Conservation (phyloP, 73 alveolate species). For the Tetrahymena malaccensis region DNA sequence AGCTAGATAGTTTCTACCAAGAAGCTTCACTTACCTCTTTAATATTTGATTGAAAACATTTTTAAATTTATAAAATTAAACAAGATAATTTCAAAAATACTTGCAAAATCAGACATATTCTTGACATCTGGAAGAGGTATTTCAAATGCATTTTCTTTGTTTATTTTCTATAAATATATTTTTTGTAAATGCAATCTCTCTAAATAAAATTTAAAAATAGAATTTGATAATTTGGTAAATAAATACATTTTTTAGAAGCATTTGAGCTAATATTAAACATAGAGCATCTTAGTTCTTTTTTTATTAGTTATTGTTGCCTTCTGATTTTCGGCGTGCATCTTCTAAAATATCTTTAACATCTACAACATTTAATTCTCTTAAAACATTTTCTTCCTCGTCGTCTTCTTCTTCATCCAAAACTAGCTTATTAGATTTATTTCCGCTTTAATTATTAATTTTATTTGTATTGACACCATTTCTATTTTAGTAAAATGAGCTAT, state of each 20-base stretch:
- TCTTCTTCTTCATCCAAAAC: neutral
- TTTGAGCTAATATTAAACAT: neutral
- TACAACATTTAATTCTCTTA: neutral
- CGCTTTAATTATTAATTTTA: no score
- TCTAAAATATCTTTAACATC: neutral
- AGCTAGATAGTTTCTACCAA: slow-evolving; percentile 48
- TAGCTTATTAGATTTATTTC: neutral
- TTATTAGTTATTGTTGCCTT: neutral
- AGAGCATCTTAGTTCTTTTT: neutral
- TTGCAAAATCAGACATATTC: slow-evolving; percentile 9
- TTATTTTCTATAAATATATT: slow-evolving; percentile 29
- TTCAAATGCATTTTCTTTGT: slow-evolving; percentile 48
- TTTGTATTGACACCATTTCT: neutral
- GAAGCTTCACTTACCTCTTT: slow-evolving; percentile 38
- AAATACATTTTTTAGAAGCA: neutral
- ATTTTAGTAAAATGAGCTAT: neutral
- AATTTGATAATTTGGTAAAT: neutral
- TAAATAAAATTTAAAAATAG: neutral
- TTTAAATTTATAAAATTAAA: neutral
- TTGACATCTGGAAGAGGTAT: slow-evolving; percentile 19
- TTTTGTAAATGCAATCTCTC: neutral
- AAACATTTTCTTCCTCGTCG: neutral
- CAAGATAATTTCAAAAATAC: neutral
- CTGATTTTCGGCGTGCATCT: neutral
- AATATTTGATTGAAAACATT: neutral